Evolutionary conservation across 371 early-diverging fungal species (phyloP), one percentile per base, ranked within the genome.

Genomic region (Mucor velutinosus): DNA sequence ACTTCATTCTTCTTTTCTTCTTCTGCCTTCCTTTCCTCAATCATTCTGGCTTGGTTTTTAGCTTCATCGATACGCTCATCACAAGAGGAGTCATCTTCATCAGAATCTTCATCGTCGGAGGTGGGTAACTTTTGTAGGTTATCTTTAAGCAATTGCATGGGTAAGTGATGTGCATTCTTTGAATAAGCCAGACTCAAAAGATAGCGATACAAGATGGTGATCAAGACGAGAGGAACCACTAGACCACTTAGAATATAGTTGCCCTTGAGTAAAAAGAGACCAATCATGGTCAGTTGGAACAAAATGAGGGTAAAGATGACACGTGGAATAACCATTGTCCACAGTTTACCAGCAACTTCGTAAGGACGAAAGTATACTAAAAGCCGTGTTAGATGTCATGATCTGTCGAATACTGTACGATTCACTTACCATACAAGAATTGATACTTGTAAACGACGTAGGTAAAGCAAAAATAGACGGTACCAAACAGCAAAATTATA

Each of bases 371-470:
- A 90, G 70, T 95, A 94, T 21, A 95, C 83, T 81, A 47, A 17
- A 25, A 23, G 25, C 15, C 19, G 30, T 39, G 29, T 23, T 23
- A 51, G 23, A 14, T 37, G 14, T 2, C 12, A 14, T 4, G 37
- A 37, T 6, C 30, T 30, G 30, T 45, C 19, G 1, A n/a, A 39
- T 39, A 45, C 7, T 17, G 45, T n/a, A 45, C 2, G 19, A 6
- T 19, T 8, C 3, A 37, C 60, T 69, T 78, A 82, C 83, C 93
- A 78, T 94, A 95, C 55, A 92, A 82, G 23, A 92, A 82, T 67
- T 90, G 88, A 73, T 94, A 91, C 76, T 97, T 97, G 86, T 89
- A 92, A 12, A 95, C 90, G 23, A 95, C 69, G 47, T 90, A 93
- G 6, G 90, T 90, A 21, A 93, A 79, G 15, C 83, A 82, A 76